Evolutionary conservation across 2,329 filamentous ascomycete species (phyloP), one percentile per base, ranked within the genome.

Genomic region (Ophiostoma ips): DNA sequence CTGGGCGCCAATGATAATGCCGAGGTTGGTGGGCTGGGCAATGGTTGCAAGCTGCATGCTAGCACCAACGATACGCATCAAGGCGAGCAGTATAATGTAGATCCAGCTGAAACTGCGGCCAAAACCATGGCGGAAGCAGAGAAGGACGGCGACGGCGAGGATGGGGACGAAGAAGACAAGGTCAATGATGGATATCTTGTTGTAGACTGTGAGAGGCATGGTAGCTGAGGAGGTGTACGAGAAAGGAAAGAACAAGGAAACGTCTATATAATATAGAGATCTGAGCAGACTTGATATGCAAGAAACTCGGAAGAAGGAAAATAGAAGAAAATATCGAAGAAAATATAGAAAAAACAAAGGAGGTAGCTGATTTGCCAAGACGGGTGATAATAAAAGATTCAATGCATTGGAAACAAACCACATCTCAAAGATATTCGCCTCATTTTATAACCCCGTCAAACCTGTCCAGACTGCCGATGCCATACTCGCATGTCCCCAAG

Each of bases 61-160:
- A 7, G 69, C 63, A 36, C 75, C 76, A 18, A 74, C 57, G 43
- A 78, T 66, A 36, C 76, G 72, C 12, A 70, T 61, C 6, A 76
- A 53, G 30, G 68, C 70, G 58, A 81, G 73, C 31, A 76, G 56
- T 43, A 73, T 57, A 7, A 79, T 64, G 58, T 72, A 77, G 12
- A 73, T 56, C 70, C 74, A 80, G 38, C 75, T 76, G 1, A 68
- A 63, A 50, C 63, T 68, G 40, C 64, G 65, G 4, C 61, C 56
- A 54, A 72, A 67, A 48, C 71, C 69, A 55, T 74, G 70, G n/a
- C 66, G 65, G 36, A 63, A 52, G 19, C 60, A 58, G 11, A 73
- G 63, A 31, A 66, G 57, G 37, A 66, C 49, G 12, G 63, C 64
- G 31, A 68, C 46, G 46, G 59, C 37, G 15, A 72, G 58, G 19